Evolutionary conservation across 1,139 yeast species (phyloP).

Genomic region (Sugiyamaella sp.): DNA sequence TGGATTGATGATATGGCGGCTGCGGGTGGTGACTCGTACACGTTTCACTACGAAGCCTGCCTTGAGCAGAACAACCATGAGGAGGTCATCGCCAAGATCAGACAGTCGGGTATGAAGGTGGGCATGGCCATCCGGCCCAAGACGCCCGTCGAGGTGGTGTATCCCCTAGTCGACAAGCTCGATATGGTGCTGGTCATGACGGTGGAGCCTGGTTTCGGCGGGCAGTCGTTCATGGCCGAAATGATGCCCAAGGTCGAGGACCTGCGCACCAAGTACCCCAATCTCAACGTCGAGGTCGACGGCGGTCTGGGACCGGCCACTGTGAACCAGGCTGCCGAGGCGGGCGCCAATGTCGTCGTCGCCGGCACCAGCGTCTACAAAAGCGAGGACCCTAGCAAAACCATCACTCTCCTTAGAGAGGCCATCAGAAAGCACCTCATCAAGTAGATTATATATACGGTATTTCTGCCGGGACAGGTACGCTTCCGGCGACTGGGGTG

Average conservation of each 20-base stretch:
- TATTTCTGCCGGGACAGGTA: neutral
- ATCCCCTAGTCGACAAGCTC: slow-evolving; percentile 71
- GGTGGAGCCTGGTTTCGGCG: slow-evolving; percentile 99
- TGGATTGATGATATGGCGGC: slow-evolving; percentile 94
- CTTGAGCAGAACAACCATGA: slow-evolving; percentile 66
- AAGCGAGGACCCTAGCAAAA: slow-evolving; percentile 74
- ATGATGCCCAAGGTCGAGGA: slow-evolving; percentile 95
- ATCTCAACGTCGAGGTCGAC: slow-evolving; percentile 89
- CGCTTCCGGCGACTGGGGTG: neutral
- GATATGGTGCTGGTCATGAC: slow-evolving; percentile 98
- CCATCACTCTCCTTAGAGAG: slow-evolving; percentile 66
- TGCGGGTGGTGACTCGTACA: slow-evolving; percentile 95
- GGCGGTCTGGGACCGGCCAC: slow-evolving; percentile 93
- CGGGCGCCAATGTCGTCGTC: slow-evolving; percentile 97
- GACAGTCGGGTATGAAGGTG: slow-evolving; percentile 81
- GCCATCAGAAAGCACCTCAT: slow-evolving; percentile 50
- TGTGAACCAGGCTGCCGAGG: slow-evolving; percentile 80
- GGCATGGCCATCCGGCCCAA: slow-evolving; percentile 96
- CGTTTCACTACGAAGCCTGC: slow-evolving; percentile 89
- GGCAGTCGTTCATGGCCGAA: slow-evolving; percentile 91
- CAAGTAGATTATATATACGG: slow-evolving; percentile 13
- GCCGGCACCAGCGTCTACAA: slow-evolving; percentile 96
- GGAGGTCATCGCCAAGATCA: slow-evolving; percentile 73
- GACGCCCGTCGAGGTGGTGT: slow-evolving; percentile 83
- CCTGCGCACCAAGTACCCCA: slow-evolving; percentile 72